Conservation (phyloP, 2,329 filamentous ascomycete species). For the Rhynchosporium secalis region DNA sequence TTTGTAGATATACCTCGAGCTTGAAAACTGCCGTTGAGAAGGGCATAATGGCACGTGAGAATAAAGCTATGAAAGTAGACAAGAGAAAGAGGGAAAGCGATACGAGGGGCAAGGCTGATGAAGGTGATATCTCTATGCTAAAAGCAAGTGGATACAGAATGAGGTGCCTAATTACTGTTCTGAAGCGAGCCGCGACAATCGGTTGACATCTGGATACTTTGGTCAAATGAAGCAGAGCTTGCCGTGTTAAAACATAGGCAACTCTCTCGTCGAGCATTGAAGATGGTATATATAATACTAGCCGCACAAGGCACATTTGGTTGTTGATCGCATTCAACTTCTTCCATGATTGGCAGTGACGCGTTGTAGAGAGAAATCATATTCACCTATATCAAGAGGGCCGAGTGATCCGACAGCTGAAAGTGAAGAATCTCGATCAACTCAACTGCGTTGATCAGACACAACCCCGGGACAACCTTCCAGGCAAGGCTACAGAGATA, state of each 20-base stretch:
- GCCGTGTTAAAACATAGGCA: too few species aligned
- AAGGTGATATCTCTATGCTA: constrained; percentile 31
- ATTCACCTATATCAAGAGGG: background rate
- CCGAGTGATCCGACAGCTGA: background rate
- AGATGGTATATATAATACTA: too few species aligned
- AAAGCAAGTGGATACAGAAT: constrained; percentile 39
- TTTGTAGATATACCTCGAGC: constrained; percentile 28
- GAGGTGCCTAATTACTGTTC: constrained; percentile 34
- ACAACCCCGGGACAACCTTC: constrained; percentile 1
- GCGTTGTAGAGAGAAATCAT: too few species aligned
- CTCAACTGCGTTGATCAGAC: background rate
- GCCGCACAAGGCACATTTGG: too few species aligned
- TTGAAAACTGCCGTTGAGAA: constrained; percentile 49
- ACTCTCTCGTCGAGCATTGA: too few species aligned
- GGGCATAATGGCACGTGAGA: constrained; percentile 53
- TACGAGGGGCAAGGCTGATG: constrained; percentile 38
- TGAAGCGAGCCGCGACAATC: constrained; percentile 18
- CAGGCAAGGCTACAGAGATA: background rate
- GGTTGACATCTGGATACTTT: background rate
- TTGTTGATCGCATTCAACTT: too few species aligned
- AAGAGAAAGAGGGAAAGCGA: constrained; percentile 43
- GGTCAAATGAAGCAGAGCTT: background rate
- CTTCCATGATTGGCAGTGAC: too few species aligned
- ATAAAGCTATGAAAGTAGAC: constrained; percentile 45
- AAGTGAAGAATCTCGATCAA: constrained; percentile 1